Base-by-base conservation (phyloP, 164 flowering plant species). In the Vitis vinifera region DNA sequence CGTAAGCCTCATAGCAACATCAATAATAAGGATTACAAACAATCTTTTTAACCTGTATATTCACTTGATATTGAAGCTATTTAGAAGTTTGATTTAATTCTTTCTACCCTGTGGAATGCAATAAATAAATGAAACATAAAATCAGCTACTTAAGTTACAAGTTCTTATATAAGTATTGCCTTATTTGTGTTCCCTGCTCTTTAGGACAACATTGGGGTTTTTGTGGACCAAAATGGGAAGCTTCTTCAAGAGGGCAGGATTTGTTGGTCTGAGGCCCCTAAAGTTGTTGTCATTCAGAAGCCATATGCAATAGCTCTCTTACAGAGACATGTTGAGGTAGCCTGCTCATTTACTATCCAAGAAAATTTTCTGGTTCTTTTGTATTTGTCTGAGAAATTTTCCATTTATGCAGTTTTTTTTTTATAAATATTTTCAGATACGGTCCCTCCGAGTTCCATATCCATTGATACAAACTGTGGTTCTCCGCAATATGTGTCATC, bases 191-290 rank as follows among this genome's bases (percentile, higher is more conserved):
- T 16, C 61, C 55, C 68, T 58, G 12, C 10, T 63, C 14, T 73
- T 61, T 76, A 93, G 99, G 99, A 96, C 77, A 93, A 96, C 67
- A 89, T 96, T 80, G 98, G 99, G 64, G 94, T 93, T 56, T 85
- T 91, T 66, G 97, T 96, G 55, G 98, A 96, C 78, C 98, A 93
- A 86, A 87, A 91, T 78, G 99, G 99, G 51, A 96, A 93, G 79
- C 95, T 93, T 76, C 87, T 86, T 73, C 92, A 88, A 74, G 98
- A 90, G 67, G 99, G 97, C 66, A 81, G 95, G 78, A 88, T 96
- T 73, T 89, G 92, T 78, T 96, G 98, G 99, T 93, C 98, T 51
- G 99, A 96, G 83, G 92, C 97, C 53, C 98, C 98, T 37, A 52
- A 82, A 30, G 80, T 76, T 70, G 85, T 96, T 76, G 82, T 87